A percentile compares a stretch with the other conserved stretches of the same genome.
phyloP scores from a whole-genome alignment of 2,329 filamentous ascomycete species.

The Cladosporium sp. region DNA sequence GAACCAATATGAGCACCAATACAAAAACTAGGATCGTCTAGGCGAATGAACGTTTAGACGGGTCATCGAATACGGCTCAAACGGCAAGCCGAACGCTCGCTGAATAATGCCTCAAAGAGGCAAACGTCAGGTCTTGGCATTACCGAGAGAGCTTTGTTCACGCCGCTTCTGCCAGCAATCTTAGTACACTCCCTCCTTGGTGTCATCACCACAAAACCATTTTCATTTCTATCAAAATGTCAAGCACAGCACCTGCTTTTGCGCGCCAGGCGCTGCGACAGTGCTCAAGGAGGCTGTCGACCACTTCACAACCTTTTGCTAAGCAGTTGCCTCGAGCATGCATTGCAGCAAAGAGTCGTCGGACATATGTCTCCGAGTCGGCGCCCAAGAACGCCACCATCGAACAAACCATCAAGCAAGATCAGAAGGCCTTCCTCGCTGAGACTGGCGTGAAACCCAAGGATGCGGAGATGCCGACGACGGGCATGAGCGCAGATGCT shows the following conservation, averaged over 20 bases:
- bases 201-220: constrained; percentile 4
- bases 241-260: constrained; percentile 56
- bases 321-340: constrained; percentile 38
- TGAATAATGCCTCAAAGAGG: constrained; percentile 6
- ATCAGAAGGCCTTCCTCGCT: constrained; percentile 72
- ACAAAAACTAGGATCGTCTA: no score
- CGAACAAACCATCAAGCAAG: constrained; percentile 75
- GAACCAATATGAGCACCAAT: no score
- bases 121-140: constrained; percentile 7
- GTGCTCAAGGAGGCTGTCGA: constrained; percentile 48
- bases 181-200: not conserved
- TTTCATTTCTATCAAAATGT: constrained; percentile 34
- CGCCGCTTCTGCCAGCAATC: not conserved
- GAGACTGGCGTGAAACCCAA: constrained; percentile 52
- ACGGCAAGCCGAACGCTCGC: not conserved
- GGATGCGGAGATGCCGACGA: constrained; percentile 57
- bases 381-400: constrained; percentile 77
- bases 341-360: constrained; percentile 33
- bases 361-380: constrained; percentile 77
- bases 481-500: constrained; percentile 57
- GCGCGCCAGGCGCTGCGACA: constrained; percentile 69
- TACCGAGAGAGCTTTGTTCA: constrained; percentile 8
- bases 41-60: not conserved
- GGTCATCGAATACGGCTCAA: not conserved
- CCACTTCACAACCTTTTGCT: constrained; percentile 38